Evolutionary conservation across 352 stramenopile genomes (phyloP).

Genomic region (Globisporangium camurandrum): DNA sequence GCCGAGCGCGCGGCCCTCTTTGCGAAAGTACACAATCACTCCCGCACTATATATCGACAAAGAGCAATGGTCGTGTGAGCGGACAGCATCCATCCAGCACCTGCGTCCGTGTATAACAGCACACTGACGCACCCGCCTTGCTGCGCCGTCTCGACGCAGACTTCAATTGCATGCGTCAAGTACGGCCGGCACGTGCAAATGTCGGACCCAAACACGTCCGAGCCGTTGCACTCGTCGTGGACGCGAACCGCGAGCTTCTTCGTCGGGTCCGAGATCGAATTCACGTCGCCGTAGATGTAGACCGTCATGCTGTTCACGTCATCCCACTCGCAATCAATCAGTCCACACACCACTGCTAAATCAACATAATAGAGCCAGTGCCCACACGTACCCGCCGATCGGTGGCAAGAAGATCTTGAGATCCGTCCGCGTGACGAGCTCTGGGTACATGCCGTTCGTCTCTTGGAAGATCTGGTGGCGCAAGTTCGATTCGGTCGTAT

Average conservation of each 20-base stretch:
- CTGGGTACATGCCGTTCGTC: slow-evolving; percentile 99
- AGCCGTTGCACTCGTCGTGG: slow-evolving; percentile 99
- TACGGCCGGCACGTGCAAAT: slow-evolving; percentile 99
- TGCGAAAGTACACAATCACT: slow-evolving; percentile 98
- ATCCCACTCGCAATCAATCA: too few relatives aligned
- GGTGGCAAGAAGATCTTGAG: slow-evolving; percentile 98
- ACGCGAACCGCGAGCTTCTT: slow-evolving; percentile 97
- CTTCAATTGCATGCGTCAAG: slow-evolving; percentile 98
- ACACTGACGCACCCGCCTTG: slow-evolving; percentile 79
- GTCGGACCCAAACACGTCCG: slow-evolving; percentile 96
- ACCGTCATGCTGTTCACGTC: slow-evolving; percentile 79
- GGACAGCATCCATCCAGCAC: not conserved
- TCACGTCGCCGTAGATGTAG: slow-evolving; percentile 98
- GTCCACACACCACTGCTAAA: too few relatives aligned
- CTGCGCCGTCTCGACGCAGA: slow-evolving; percentile 97
- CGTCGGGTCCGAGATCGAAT: slow-evolving; percentile 95
- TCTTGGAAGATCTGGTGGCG: slow-evolving; percentile 98
- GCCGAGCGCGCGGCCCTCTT: slow-evolving; percentile 95
- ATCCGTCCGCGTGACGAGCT: slow-evolving; percentile 97
- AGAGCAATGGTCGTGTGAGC: slow-evolving; percentile 1
- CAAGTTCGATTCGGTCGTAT: slow-evolving; percentile 92
- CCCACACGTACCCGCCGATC: slow-evolving; percentile 94
- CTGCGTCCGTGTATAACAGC: not conserved
- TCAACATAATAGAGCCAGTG: not conserved
- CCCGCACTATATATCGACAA: slow-evolving; percentile 52